Base-by-base conservation (phyloP, 805 yeast genomes). In the Metschnikowia vanudenii region DNA sequence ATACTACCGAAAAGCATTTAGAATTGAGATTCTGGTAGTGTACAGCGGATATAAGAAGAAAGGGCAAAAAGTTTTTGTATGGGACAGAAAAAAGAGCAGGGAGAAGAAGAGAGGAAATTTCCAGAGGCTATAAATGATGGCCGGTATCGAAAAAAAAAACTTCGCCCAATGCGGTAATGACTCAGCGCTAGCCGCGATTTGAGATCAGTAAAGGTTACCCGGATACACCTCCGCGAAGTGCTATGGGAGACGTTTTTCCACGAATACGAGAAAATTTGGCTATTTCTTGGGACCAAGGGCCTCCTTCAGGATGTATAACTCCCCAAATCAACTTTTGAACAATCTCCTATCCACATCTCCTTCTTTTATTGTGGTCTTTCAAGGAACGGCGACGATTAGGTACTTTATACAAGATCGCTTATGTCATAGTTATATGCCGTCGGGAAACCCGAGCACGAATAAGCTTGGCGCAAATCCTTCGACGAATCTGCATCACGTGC, bases 171-270 rank as follows among this genome's bases (percentile, higher is more conserved):
- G 49, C 52, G 59, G 59, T 53, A 55, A 55, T 55, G 59, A 55
- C 59, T 55, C 59, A 55, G 56, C 57, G 58, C 56, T 55, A 53
- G 53, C 56, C 59, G 59, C 59, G 59, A 50, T 55, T 43, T 46
- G 46, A 55, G 59, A 55, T 55, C 59, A 53, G 58, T 29, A 39
- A 37, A 34, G 38, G 54, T 55, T 55, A 55, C 59, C 59, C 59
- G 59, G 45, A 37, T 33, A 37, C 10, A 2, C 30, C 17, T 2
- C 26, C 12, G 13, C 16, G 32, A 6, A 13, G 13, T 29, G 13
- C 5, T 29, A 22, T 4, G 24, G 24, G 4, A 8, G 24, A 22
- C 8, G 24, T 22, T 5, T 22, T 22, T 22, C n/a, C n/a, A n/a
- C n/a, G n/a, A n/a, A n/a, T n/a, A n/a, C n/a, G n/a, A n/a, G n/a